Base-by-base conservation (phyloP, 352 stramenopile genomes). In the Blastocystis sp. region DNA sequence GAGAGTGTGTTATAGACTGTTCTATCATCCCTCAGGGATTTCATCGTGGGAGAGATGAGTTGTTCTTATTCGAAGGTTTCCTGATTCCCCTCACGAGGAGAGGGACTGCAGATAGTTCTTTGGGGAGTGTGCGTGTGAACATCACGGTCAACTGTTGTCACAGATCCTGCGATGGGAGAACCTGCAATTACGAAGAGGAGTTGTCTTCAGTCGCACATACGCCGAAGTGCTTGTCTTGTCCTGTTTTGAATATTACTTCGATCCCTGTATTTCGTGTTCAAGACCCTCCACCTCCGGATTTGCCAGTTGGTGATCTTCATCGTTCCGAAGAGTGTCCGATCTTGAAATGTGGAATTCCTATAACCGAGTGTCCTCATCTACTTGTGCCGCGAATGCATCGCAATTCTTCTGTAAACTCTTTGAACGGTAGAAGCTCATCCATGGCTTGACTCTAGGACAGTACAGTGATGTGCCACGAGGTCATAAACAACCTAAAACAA, bases 101-200 rank as follows among this genome's bases (percentile, higher is more conserved):
- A 9, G 66, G 66, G 8, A 26, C 39, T 37, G 1, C 43, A 53
- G 39, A 78, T 55, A 8, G 34, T 8, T 53, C n/a, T n/a, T 26
- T 78, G 50, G 66, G 66, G 6, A 56, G 30, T n/a, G 50, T 78
- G 54, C 66, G 66, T 20, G 39, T 78, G 9, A 78, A 78, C n/a
- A 24, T 78, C 2, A 55, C 34, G 8, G 34, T 78, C 56, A 37
- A 78, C 20, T 37, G 66, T 26, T 55, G 26, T 78, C 50, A 56
- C 50, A 78, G 56, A 20, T 78, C 34, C 50, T 8, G 39, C 16
- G 30, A 56, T 59, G 13, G 50, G 50, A 13, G 50, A 59, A 59
- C 50, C 50, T 59, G 50, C 50, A n/a, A n/a, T 59, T 59, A 59
- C 20, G 50, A 59, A 59, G 50, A 59, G 50, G 50, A 59, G 20